A percentile compares a stretch with the other conserved stretches of the same genome.
Evolutionary conservation across 768 basidiomycete genomes (phyloP).

Genomic region (Infundibulicybe gibba): DNA sequence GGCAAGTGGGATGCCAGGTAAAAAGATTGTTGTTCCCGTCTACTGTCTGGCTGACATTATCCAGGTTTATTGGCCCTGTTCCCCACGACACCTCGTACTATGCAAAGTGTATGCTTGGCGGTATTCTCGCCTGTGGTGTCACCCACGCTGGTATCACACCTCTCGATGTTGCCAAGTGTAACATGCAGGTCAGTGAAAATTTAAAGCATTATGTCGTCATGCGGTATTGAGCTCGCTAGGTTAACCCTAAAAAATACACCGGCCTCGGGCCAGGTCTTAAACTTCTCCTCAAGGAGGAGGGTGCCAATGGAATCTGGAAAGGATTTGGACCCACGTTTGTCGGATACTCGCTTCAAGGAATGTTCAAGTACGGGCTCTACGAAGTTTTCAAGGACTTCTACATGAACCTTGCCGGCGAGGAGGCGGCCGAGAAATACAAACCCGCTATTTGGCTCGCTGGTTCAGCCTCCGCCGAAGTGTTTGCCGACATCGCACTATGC

Average conservation of each 20-base stretch:
- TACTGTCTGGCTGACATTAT: constrained; percentile 5
- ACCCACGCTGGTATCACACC: constrained; percentile 89
- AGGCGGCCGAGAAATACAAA: constrained; percentile 76
- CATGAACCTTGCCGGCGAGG: constrained; percentile 87
- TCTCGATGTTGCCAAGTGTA: constrained; percentile 86
- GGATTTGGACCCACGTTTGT: constrained; percentile 91
- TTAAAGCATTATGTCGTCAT: no score
- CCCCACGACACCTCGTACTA: constrained; percentile 77
- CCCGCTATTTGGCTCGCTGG: constrained; percentile 90
- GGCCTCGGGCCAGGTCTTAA: constrained; percentile 60
- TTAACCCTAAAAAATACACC: constrained; percentile 72
- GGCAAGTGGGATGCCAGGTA: constrained; percentile 79
- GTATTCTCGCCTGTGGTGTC: constrained; percentile 81
- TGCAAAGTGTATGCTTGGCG: constrained; percentile 84
- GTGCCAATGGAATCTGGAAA: constrained; percentile 86
- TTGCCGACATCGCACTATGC: constrained; percentile 95
- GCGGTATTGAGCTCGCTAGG: constrained; percentile 34
- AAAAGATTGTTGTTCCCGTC: constrained; percentile 3
- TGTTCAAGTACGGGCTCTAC: constrained; percentile 99
- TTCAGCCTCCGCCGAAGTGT: constrained; percentile 92
- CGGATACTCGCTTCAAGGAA: constrained; percentile 93
- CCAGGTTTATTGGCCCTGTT: constrained; percentile 65
- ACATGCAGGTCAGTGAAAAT: constrained; percentile 69
- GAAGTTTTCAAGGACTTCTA: constrained; percentile 94
- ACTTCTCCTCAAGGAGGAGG: constrained; percentile 75